phyloP scores from a whole-genome alignment of 1,139 yeast genomes.

The Zygosaccharomyces sapae region DNA sequence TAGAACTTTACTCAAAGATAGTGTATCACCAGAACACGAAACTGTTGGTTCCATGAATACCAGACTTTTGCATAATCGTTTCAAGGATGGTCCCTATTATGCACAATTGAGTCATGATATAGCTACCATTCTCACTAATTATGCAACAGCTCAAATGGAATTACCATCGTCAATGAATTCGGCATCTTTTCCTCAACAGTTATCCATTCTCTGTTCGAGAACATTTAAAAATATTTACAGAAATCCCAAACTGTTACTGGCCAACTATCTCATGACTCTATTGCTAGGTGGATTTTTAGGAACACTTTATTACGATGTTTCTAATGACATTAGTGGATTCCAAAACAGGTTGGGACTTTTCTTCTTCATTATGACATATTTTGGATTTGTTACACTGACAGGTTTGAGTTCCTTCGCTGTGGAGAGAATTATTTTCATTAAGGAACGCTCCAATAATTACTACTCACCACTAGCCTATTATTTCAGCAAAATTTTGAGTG shows the following conservation, averaged over 20 bases:
- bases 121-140: conserved; percentile 36
- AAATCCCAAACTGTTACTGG: conserved; percentile 77
- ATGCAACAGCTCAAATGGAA: conserved; percentile 13
- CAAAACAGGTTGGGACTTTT: conserved; percentile 91
- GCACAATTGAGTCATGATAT: conserved; percentile 50
- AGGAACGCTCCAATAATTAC: conserved; percentile 92
- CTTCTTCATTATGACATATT: conserved; percentile 81
- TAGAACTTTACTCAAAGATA: conserved; percentile 38
- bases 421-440: conserved; percentile 81
- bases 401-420: conserved; percentile 83
- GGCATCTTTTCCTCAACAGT: conserved; percentile 61
- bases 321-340: conserved; percentile 90
- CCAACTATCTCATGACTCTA: conserved; percentile 76
- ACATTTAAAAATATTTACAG: conserved; percentile 89
- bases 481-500: conserved; percentile 79
- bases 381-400: conserved; percentile 90
- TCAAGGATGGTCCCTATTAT: conserved; percentile 47
- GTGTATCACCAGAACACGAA: conserved; percentile 17
- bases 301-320: conserved; percentile 70
- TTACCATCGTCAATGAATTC: conserved; percentile 35
- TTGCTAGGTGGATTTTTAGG: conserved; percentile 83
- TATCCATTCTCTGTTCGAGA: conserved; percentile 69
- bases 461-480: conserved; percentile 85
- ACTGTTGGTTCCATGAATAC: conserved; percentile 21
- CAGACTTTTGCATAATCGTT: conserved; percentile 40